Evolutionary conservation across 2,329 filamentous ascomycete species (phyloP).

Genomic region (Dryadomyces quercivorus): DNA sequence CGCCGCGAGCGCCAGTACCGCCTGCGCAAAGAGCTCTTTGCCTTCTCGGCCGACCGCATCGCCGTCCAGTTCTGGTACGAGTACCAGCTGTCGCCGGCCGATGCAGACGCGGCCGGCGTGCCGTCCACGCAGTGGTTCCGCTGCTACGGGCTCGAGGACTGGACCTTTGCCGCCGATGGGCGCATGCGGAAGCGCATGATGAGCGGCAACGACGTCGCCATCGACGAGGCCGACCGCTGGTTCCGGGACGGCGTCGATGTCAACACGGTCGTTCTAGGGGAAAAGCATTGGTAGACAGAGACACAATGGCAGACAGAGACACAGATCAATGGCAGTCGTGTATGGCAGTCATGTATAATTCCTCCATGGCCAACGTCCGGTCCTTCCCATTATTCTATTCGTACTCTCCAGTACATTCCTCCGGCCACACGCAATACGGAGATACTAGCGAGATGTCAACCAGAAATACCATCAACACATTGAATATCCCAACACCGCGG

Average conservation of each 20-base stretch:
- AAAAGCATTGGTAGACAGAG: conserved; percentile 48
- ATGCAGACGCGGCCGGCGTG: not conserved
- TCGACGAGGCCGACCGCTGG: conserved; percentile 52
- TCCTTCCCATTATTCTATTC: not conserved
- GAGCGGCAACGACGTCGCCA: conserved; percentile 61
- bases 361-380: no score
- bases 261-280: conserved; percentile 51
- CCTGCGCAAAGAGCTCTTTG: conserved; percentile 73
- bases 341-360: no score
- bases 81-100: conserved; percentile 43
- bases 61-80: conserved; percentile 91
- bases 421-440: no score
- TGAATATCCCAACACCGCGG: not conserved
- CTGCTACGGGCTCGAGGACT: conserved; percentile 76
- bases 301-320: no score
- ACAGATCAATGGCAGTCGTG: no score
- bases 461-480: not conserved
- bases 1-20: conserved; percentile 56
- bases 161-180: conserved; percentile 60
- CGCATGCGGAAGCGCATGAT: conserved; percentile 64
- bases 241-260: conserved; percentile 59
- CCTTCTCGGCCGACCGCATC: conserved; percentile 60
- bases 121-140: conserved; percentile 56
- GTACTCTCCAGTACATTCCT: not conserved
- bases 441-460: no score